These are phyloP conservation scores for Ascochyta clinopodiicola DNA, from an alignment of 2,329 filamentous ascomycete genomes.

Conservation along the genomic window DNA sequence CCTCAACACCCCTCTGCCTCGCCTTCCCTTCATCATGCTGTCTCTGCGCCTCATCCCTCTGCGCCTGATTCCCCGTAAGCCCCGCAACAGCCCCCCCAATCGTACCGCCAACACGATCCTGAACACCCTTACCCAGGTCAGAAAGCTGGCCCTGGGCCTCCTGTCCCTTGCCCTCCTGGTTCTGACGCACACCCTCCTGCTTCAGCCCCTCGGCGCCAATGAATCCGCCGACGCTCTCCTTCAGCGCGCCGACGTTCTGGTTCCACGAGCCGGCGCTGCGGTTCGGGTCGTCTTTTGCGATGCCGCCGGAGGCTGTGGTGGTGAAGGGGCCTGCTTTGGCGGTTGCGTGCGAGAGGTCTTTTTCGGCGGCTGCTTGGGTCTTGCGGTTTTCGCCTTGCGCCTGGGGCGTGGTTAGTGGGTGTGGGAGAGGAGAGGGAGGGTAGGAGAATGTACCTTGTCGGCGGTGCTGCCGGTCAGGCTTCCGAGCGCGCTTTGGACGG, in stretches of 20 bases:
- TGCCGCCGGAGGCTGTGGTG: slow-evolving; percentile 71
- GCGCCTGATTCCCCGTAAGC: slow-evolving; percentile 71
- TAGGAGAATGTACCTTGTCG: slow-evolving; percentile 61
- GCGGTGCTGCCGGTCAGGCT: slow-evolving; percentile 73
- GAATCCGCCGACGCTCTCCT: slow-evolving; percentile 79
- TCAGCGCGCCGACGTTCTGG: slow-evolving; percentile 85
- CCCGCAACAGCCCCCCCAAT: slow-evolving; percentile 75
- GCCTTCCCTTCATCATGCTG: slow-evolving; percentile 85
- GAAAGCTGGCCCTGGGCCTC: slow-evolving; percentile 83
- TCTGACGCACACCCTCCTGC: slow-evolving; percentile 76
- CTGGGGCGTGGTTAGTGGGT: slow-evolving; percentile 37
- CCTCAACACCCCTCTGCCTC: slow-evolving; percentile 80
- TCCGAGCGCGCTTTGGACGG: slow-evolving; percentile 75
- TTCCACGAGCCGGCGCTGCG: slow-evolving; percentile 79
- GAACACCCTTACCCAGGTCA: slow-evolving; percentile 72
- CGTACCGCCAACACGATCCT: slow-evolving; percentile 66
- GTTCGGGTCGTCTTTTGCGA: slow-evolving; percentile 74
- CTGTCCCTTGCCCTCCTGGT: slow-evolving; percentile 77
- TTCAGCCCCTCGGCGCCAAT: slow-evolving; percentile 79
- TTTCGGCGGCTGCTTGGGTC: slow-evolving; percentile 68
- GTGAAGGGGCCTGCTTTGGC: slow-evolving; percentile 76
- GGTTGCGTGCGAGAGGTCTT: slow-evolving; percentile 77
- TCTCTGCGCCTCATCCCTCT: slow-evolving; percentile 69
- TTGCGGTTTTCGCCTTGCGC: slow-evolving; percentile 69
- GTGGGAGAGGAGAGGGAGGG: background rate